These are phyloP conservation scores for Ligustrum vulgare DNA, from an alignment of 257 asterid genomes.

Conservation along the genomic window DNA sequence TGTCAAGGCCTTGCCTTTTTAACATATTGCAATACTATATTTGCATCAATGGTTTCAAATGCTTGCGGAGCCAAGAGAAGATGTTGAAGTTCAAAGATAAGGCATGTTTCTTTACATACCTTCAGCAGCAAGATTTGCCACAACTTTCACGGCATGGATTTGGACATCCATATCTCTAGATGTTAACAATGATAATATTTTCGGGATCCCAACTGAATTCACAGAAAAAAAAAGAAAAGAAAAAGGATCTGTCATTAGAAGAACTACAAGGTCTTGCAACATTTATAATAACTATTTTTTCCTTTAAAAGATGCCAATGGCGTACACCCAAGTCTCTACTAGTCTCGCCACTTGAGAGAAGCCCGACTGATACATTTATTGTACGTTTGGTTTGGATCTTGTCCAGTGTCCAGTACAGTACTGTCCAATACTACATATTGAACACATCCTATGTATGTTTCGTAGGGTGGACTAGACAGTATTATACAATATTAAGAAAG, in stretches of 20 bases:
- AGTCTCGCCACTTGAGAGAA: background rate
- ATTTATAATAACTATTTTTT: background rate
- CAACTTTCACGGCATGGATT: constrained; percentile 94
- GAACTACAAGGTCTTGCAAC: background rate
- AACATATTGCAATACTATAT: background rate
- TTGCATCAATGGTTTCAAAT: background rate
- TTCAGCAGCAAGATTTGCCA: constrained; percentile 97
- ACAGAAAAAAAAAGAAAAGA: background rate
- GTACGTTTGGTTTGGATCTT: background rate
- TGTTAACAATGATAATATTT: constrained; percentile 71
- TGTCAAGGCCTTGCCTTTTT: background rate
- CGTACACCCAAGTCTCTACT: background rate
- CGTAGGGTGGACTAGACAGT: background rate
- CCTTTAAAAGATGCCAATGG: background rate
- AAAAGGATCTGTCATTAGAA: background rate
- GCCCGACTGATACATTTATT: background rate
- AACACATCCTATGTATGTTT: background rate
- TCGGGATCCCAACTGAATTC: constrained; percentile 81
- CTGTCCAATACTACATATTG: background rate
- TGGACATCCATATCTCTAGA: constrained; percentile 80
- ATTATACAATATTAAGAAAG: background rate
- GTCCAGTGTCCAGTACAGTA: background rate
- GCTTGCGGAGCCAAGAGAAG: constrained; percentile 3
- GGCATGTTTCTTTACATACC: constrained; percentile 41
- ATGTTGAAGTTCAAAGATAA: constrained; percentile 4